Percentiles rank a stretch among this genome's conserved stretches.
Evolutionary conservation across 257 asterid genomes (phyloP).

Genomic region (Euphrasia confusa): DNA sequence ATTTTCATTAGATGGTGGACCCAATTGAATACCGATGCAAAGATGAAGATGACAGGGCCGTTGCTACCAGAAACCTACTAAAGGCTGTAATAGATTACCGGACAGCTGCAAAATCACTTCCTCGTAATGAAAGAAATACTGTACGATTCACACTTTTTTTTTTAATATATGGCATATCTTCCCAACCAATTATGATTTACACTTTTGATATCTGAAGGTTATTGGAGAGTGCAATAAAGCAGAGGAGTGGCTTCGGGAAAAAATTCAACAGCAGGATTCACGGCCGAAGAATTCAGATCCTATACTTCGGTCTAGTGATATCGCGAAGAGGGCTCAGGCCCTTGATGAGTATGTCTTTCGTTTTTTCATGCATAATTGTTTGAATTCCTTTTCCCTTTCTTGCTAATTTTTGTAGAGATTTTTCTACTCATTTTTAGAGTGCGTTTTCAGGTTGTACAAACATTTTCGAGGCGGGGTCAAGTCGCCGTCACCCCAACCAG

Average conservation of each 20-base stretch:
- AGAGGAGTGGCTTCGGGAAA: conserved; percentile 81
- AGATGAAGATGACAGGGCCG: conserved; percentile 77
- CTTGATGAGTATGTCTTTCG: conserved; percentile 60
- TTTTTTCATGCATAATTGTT: conserved; percentile 18
- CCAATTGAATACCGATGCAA: conserved; percentile 78
- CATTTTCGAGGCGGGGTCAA: conserved; percentile 37
- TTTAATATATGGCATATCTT: neutral
- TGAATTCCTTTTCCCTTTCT: neutral
- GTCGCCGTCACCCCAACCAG: conserved; percentile 36
- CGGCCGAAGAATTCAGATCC: conserved; percentile 83
- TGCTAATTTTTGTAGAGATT: conserved; percentile 9
- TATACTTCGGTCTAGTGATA: conserved; percentile 65
- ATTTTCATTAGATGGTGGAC: conserved; percentile 59
- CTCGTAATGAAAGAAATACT: conserved; percentile 61
- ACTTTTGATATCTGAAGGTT: conserved; percentile 46
- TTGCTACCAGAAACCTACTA: conserved; percentile 51
- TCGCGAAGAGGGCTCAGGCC: conserved; percentile 55
- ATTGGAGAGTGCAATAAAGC: conserved; percentile 66
- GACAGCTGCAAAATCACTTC: conserved; percentile 56
- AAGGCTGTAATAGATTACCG: conserved; percentile 56
- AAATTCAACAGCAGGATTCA: conserved; percentile 68
- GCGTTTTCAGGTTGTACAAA: conserved; percentile 66
- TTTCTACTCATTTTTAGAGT: conserved; percentile 11
- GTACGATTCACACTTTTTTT: conserved; percentile 35
- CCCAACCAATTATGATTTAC: neutral